Evolutionary conservation across 441 rosid genomes (phyloP).

Genomic region (Corymbia citriodora): DNA sequence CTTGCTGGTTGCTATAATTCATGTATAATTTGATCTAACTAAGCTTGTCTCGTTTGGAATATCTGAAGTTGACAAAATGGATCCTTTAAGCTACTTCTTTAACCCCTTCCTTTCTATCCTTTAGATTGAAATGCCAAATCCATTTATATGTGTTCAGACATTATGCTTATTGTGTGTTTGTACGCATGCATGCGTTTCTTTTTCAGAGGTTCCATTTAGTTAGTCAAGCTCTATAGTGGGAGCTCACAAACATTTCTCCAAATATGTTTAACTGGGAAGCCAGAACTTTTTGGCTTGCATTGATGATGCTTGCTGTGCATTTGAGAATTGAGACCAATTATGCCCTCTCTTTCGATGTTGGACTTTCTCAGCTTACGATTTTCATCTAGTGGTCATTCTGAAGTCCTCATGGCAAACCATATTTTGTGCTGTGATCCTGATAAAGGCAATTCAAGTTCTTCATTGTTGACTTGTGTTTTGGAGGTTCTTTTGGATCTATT

Average conservation of each 20-base stretch:
- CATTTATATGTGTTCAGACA: too few species aligned
- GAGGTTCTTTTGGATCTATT: neutral
- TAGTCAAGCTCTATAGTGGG: neutral
- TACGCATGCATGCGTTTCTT: too few species aligned
- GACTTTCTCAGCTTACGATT: neutral
- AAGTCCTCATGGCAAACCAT: neutral
- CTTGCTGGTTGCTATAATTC: too few species aligned
- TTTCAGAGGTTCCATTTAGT: neutral
- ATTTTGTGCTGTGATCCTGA: neutral
- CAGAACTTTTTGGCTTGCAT: neutral
- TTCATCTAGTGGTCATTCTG: neutral
- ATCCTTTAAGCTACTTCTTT: too few species aligned
- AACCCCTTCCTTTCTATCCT: too few species aligned
- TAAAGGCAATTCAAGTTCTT: neutral
- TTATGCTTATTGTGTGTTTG: too few species aligned
- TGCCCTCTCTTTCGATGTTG: neutral
- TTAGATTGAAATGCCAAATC: too few species aligned
- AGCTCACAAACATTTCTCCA: neutral
- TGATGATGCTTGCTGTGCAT: neutral
- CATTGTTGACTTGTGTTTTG: neutral
- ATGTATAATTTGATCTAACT: too few species aligned
- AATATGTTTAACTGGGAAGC: neutral
- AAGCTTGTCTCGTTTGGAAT: too few species aligned
- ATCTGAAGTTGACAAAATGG: too few species aligned
- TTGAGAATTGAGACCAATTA: neutral